Evolutionary conservation across 768 basidiomycete species (phyloP).

Genomic region (Kwoniella europaea): DNA sequence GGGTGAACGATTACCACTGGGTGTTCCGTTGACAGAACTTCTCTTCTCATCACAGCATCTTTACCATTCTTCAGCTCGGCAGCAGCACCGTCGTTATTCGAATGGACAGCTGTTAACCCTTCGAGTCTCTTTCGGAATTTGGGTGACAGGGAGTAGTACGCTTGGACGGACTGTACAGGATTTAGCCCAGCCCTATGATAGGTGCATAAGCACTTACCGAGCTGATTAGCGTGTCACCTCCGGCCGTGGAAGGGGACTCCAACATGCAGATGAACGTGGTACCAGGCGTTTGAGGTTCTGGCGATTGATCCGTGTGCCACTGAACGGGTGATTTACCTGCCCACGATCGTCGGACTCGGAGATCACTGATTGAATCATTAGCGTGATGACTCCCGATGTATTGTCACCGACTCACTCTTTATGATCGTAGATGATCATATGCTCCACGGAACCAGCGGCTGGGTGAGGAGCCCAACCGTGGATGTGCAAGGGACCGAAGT

Average conservation of each 20-base stretch:
- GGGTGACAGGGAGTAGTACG: conserved; percentile 13
- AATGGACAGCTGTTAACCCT: conserved; percentile 9
- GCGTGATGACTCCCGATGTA: neutral
- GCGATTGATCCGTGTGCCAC: conserved; percentile 10
- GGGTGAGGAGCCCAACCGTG: conserved; percentile 1
- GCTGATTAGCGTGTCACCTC: conserved; percentile 12
- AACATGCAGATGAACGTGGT: conserved; percentile 10
- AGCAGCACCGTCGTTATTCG: neutral
- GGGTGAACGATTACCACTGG: conserved; percentile 15
- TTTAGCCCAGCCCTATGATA: neutral
- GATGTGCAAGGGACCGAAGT: conserved; percentile 5
- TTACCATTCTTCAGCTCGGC: conserved; percentile 10
- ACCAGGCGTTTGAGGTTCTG: conserved; percentile 4
- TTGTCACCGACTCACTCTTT: neutral
- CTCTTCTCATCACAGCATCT: conserved; percentile 6
- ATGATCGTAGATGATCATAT: conserved; percentile 3
- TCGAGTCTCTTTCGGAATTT: conserved; percentile 14
- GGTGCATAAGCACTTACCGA: neutral
- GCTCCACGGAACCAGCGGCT: neutral
- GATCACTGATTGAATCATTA: neutral
- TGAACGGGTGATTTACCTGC: neutral
- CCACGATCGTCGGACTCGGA: neutral
- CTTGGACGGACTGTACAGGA: conserved; percentile 1
- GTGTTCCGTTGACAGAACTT: neutral
- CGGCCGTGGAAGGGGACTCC: conserved; percentile 4